Conservation (phyloP, 2,329 filamentous ascomycete species). For the Graphilbum fragrans region DNA sequence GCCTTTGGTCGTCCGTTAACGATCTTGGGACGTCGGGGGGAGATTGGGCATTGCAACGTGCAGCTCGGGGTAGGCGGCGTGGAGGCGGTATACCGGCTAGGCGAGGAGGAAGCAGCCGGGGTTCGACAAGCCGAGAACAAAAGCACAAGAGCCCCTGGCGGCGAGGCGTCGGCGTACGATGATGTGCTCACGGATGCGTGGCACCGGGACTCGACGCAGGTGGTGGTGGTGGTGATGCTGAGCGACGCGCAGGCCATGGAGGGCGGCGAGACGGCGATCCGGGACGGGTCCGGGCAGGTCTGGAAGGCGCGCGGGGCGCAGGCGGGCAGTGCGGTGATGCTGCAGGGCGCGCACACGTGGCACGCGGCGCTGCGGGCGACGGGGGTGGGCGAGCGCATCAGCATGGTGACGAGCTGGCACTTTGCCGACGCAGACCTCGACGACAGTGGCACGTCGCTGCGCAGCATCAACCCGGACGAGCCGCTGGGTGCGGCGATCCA, state of each 20-base stretch:
- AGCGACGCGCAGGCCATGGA: slow-evolving; percentile 1
- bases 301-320: not conserved
- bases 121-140: not conserved
- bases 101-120: not conserved
- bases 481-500: not conserved
- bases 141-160: not conserved
- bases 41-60: slow-evolving; percentile 2
- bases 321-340: slow-evolving; percentile 1
- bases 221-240: slow-evolving; percentile 2
- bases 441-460: slow-evolving; percentile 1
- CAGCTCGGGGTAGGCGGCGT: slow-evolving; percentile 1
- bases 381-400: not conserved
- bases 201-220: slow-evolving; percentile 2
- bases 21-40: not conserved
- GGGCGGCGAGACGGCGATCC: slow-evolving; percentile 2
- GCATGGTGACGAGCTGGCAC: slow-evolving; percentile 3
- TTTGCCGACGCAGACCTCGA: slow-evolving; percentile 1
- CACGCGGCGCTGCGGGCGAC: slow-evolving; percentile 1
- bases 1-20: not conserved
- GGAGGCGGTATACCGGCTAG: slow-evolving; percentile 1
- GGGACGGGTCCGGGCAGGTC: not conserved
- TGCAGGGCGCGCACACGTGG: slow-evolving; percentile 1
- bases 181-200: slow-evolving; percentile 1
- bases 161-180: not conserved
- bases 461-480: not conserved